Percentiles rank a stretch among this genome's conserved stretches.
Evolutionary conservation across 2,329 filamentous ascomycete genomes (phyloP).

Genomic region (Nemania serpens): DNA sequence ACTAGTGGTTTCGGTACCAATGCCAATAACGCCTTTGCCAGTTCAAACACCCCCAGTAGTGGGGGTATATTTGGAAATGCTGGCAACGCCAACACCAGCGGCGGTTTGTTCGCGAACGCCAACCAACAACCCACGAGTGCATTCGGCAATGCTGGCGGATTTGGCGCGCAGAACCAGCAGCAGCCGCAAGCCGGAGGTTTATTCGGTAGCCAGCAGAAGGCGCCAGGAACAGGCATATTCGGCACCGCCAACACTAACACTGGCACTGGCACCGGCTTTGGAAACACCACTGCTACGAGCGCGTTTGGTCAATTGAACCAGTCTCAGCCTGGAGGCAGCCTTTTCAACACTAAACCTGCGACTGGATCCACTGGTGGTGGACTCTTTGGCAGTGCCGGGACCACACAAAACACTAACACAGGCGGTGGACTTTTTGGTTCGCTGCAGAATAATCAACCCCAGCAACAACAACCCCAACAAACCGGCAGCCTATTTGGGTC

Average conservation of each 20-base stretch:
- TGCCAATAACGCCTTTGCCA: slow-evolving; percentile 41
- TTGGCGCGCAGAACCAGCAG: slow-evolving; percentile 42
- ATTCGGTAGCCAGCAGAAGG: slow-evolving; percentile 46
- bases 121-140: slow-evolving; percentile 37
- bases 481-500: slow-evolving; percentile 54
- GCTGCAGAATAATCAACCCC: slow-evolving; percentile 45
- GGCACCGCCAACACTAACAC: slow-evolving; percentile 37
- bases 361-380: slow-evolving; percentile 41
- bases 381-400: slow-evolving; percentile 50
- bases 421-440: slow-evolving; percentile 59
- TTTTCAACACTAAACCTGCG: slow-evolving; percentile 51
- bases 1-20: slow-evolving; percentile 28
- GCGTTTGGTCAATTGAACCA: slow-evolving; percentile 36
- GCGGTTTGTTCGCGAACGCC: slow-evolving; percentile 39
- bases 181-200: slow-evolving; percentile 48
- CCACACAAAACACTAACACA: slow-evolving; percentile 43
- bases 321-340: slow-evolving; percentile 39
- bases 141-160: slow-evolving; percentile 42
- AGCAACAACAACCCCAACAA: slow-evolving; percentile 45
- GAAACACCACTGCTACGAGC: slow-evolving; percentile 42
- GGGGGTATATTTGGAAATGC: slow-evolving; percentile 43
- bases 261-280: slow-evolving; percentile 46
- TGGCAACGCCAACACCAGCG: slow-evolving; percentile 33
- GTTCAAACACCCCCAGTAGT: slow-evolving; percentile 35
- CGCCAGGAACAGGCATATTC: slow-evolving; percentile 49